Evolutionary conservation across 768 basidiomycete genomes (phyloP), one percentile per base, ranked within the genome.

Genomic region (Suillus plorans): DNA sequence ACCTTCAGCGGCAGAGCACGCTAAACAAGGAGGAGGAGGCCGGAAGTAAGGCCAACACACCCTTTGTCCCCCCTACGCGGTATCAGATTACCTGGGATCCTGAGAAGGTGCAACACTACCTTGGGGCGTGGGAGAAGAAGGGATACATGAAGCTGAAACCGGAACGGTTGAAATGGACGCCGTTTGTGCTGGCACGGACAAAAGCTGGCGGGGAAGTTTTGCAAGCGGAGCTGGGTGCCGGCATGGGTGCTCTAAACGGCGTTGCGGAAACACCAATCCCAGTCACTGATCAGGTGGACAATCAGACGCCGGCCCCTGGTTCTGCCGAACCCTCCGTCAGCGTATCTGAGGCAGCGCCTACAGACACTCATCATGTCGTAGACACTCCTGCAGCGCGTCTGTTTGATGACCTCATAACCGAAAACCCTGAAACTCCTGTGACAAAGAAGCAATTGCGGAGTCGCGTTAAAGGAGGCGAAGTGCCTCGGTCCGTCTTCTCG

Each of bases 161-260:
- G 1, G 94, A 97, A 71, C 88, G 88, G 74, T 82, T 99, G 66
- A 95, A 94, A 72, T 99, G 97, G 92, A 96, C 89, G 67, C 97
- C 97, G 34, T 99, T 97, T 77, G 79, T 97, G 45, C 76, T 94
- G 52, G 81, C 88, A 6, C 80, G 85, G 61, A 77, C 74, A 50
- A 75, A 74, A 67, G 66, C 66, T 4, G 72, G 70, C n/a, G 72
- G 66, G 14, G 72, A 78, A 59, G 50, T 72, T 34, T 62, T 72
- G 49, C 76, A 77, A 55, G 41, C 62, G 47, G 68, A 69, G 44
- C 41, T 58, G 22, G 66, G 67, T 7, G 36, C 66, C 3, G 71
- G 62, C 58, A 67, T 71, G 22, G 64, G 66, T 52, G 58, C 59
- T 58, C n/a, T 64, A 16, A 62, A 44, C 20, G 60, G 66, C 4